Evolutionary conservation across 2,329 filamentous ascomycete genomes (phyloP), one percentile per base, ranked within the genome.

Genomic region (Penicillium sp.): DNA sequence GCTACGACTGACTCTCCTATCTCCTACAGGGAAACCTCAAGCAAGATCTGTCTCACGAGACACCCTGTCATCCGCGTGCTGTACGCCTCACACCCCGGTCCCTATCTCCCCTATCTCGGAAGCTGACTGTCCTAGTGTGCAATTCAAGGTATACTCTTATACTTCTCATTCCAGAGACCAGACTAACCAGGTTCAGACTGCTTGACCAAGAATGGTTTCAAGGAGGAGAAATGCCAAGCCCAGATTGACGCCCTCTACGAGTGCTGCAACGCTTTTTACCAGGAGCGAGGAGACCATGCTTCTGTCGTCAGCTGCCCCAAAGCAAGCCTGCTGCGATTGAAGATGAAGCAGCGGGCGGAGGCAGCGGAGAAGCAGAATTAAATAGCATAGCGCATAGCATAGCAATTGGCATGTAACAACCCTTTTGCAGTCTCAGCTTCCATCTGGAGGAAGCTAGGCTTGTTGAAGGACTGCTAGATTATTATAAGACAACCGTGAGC

Each of bases 401-500:
- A 38, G 35, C 35, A 20, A 38, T 38, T 53, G 50, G 53, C 55
- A 62, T 79, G 75, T 79, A 64, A 71, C 74, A 71, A 74, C 75
- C 70, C 66, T 67, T 63, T 69, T 71, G 62, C 70, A 74, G 74
- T 80, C 79, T 79, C 75, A 76, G 71, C 74, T 75, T 69, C 78
- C 77, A 78, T 76, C 73, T 76, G 74, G 75, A 68, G 75, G 71
- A 71, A 62, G 69, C 82, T 77, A 80, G 86, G 84, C 75, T 86
- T 88, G 85, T 80, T 79, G 82, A 86, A 83, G 82, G 82, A 88
- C 84, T 83, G 85, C 80, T 78, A 77, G 75, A 74, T 78, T 79
- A 83, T 71, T 88, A 89, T 95, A 90, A 88, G 92, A 88, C 89
- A 81, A 89, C 91, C 90, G 86, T 92, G 91, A 99, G 94, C 94